A percentile compares a stretch with the other conserved stretches of the same genome.
Evolutionary conservation across 2,329 filamentous ascomycete genomes (phyloP).

Genomic region (Tolypocladium album): DNA sequence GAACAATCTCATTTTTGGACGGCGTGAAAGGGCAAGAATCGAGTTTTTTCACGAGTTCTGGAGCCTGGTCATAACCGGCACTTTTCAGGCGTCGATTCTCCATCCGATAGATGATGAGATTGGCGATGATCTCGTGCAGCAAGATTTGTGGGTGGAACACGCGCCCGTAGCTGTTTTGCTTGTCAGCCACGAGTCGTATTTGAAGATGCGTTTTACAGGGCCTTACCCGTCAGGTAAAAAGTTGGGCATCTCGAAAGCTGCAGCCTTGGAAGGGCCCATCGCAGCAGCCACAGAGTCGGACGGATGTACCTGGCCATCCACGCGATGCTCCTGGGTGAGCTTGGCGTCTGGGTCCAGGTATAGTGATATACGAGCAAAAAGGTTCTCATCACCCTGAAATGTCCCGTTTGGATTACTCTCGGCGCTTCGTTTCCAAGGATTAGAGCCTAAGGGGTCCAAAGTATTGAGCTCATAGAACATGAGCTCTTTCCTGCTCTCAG

Average conservation of each 20-base stretch:
- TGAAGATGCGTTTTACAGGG: too few relatives aligned
- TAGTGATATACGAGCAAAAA: neutral
- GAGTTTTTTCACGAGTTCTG: neutral
- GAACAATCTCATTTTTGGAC: neutral
- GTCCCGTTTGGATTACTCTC: neutral
- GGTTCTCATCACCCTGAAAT: neutral
- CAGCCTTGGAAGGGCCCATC: too few relatives aligned
- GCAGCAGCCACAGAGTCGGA: too few relatives aligned
- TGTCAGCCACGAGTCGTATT: too few relatives aligned
- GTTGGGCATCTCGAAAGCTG: neutral
- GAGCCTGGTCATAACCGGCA: too few relatives aligned
- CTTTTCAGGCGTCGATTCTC: neutral
- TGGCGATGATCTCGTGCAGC: neutral
- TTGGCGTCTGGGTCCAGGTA: neutral
- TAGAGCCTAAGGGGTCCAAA: neutral
- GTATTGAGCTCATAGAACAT: neutral
- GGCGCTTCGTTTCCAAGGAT: neutral
- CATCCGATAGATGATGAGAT: neutral
- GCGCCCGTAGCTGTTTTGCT: neutral
- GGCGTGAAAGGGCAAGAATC: neutral
- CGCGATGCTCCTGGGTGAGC: neutral
- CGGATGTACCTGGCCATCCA: too few relatives aligned
- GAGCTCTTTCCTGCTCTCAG: neutral
- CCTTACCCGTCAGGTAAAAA: neutral
- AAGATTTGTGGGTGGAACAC: neutral